A percentile compares a stretch with the other conserved stretches of the same genome.
These are phyloP conservation scores for Phytophthora pisi DNA, from an alignment of 352 stramenopile genomes.

Conservation along the genomic window DNA sequence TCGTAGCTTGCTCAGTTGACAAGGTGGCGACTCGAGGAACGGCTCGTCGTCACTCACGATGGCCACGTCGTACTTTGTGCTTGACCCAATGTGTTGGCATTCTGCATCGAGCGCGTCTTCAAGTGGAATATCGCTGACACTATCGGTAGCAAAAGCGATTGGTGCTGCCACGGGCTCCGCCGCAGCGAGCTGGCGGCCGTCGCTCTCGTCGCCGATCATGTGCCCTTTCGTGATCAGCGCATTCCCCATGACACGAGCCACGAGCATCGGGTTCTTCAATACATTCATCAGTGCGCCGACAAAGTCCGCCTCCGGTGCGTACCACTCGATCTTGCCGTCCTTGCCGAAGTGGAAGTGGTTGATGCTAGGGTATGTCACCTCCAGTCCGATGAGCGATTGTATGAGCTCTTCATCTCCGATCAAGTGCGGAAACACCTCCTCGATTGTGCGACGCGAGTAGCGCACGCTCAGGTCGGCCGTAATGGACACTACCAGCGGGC, in stretches of 20 bases:
- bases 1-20: not conserved
- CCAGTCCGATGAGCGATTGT: constrained; percentile 45
- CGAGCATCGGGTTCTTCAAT: constrained; percentile 34
- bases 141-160: no score
- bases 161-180: not conserved
- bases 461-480: constrained; percentile 42
- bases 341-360: constrained; percentile 54
- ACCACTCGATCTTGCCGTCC: constrained; percentile 49
- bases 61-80: not conserved
- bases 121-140: no score
- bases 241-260: constrained; percentile 38
- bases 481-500: constrained; percentile 35
- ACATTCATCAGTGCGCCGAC: constrained; percentile 35
- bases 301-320: constrained; percentile 50
- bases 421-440: constrained; percentile 56
- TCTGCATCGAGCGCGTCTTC: no score
- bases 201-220: constrained; percentile 46
- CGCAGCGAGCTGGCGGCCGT: constrained; percentile 21
- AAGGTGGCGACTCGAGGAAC: not conserved
- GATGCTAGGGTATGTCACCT: constrained; percentile 50
- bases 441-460: constrained; percentile 54
- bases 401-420: constrained; percentile 38
- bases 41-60: constrained; percentile 21
- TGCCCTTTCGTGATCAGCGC: constrained; percentile 48
- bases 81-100: no score